A percentile compares a stretch with the other conserved stretches of the same genome.
These are phyloP conservation scores for Gossypium raimondii DNA, from an alignment of 345 rosid species.

Conservation along the genomic window DNA sequence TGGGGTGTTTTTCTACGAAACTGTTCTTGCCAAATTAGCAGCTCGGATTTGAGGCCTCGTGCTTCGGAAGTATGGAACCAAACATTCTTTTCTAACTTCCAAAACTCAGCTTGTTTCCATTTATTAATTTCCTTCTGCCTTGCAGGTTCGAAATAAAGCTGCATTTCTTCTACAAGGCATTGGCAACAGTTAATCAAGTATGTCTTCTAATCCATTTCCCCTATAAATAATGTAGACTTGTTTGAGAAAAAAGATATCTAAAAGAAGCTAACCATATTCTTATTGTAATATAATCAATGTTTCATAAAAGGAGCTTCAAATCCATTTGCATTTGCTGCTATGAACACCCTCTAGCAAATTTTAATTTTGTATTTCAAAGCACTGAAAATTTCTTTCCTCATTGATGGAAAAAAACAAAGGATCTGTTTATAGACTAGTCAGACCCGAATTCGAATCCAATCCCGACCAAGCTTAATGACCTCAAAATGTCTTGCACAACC, in stretches of 20 bases:
- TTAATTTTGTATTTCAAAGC: background rate
- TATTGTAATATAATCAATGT: background rate
- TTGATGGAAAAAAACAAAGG: no score
- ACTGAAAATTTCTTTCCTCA: background rate
- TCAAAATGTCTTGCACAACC: no score
- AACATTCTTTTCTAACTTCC: background rate
- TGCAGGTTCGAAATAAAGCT: conserved; percentile 69
- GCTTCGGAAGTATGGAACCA: conserved; percentile 60
- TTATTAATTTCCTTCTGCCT: conserved; percentile 10
- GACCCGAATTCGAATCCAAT: no score
- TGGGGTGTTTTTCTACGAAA: conserved; percentile 66
- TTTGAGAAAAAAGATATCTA: background rate
- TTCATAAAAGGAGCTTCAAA: background rate
- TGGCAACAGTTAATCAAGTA: conserved; percentile 22
- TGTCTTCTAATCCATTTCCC: background rate
- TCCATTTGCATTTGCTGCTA: background rate
- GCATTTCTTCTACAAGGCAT: conserved; percentile 52
- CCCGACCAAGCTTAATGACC: no score
- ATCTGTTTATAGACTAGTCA: no score
- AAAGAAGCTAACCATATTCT: background rate
- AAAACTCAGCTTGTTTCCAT: background rate
- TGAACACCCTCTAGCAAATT: background rate
- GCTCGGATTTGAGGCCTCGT: conserved; percentile 68
- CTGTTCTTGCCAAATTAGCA: conserved; percentile 67
- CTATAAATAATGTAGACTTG: background rate